Evolutionary conservation across 495 filamentous ascomycete genomes (phyloP).

Genomic region (Aspergillus egyptiacus): DNA sequence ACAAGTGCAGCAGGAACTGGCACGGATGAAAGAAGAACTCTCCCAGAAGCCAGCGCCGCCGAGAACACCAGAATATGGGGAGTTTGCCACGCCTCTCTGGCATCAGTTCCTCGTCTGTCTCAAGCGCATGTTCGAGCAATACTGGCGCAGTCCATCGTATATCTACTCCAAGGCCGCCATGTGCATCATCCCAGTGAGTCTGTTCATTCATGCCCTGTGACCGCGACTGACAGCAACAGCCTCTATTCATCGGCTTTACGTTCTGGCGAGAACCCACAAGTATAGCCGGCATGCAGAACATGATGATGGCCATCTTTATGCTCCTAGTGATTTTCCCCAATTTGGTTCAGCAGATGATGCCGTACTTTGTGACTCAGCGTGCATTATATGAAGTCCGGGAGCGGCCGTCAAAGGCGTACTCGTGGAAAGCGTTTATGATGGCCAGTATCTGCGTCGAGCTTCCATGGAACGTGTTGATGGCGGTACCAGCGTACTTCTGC

Average conservation of each 20-base stretch:
- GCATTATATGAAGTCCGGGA: slow-evolving; percentile 81
- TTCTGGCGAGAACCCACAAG: slow-evolving; percentile 69
- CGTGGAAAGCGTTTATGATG: slow-evolving; percentile 77
- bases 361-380: slow-evolving; percentile 71
- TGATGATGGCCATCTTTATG: slow-evolving; percentile 84
- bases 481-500: slow-evolving; percentile 60
- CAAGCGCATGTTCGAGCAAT: slow-evolving; percentile 72
- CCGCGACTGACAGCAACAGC: slow-evolving; percentile 37
- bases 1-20: slow-evolving; percentile 59
- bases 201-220: neutral
- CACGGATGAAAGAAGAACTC: slow-evolving; percentile 51
- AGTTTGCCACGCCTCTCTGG: slow-evolving; percentile 47
- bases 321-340: slow-evolving; percentile 70
- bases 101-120: slow-evolving; percentile 44
- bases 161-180: slow-evolving; percentile 68
- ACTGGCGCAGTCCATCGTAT: slow-evolving; percentile 84
- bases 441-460: slow-evolving; percentile 71
- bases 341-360: slow-evolving; percentile 79
- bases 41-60: slow-evolving; percentile 38
- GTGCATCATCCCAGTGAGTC: slow-evolving; percentile 35
- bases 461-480: slow-evolving; percentile 67
- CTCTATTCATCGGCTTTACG: slow-evolving; percentile 82
- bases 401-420: slow-evolving; percentile 75
- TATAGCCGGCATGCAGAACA: slow-evolving; percentile 77
- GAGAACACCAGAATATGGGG: slow-evolving; percentile 31